Base-by-base conservation (phyloP, 257 asterid genomes). In the Thymus quinquecostatus region DNA sequence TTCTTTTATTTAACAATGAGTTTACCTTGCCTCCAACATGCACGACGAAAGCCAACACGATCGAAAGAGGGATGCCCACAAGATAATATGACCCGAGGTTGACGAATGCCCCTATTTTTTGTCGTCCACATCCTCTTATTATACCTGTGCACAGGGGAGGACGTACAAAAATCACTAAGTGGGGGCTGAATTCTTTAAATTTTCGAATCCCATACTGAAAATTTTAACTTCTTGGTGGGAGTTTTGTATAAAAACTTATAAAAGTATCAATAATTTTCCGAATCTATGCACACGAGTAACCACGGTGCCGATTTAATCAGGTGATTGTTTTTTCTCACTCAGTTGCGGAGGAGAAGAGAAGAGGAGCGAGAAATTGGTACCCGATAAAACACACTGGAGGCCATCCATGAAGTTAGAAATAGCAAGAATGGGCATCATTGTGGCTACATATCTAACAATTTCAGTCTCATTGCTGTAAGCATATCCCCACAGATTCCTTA, bases 31-130 rank as follows among this genome's bases (percentile, higher is more conserved):
- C 98, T 65, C 92, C 92, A 8, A 86, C 27, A 71, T 82, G 92
- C 1, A 86, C 34, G 71, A 81, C 81, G 49, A 92, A 92, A 33
- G 96, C 96, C 47, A 89, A 61, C 78, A 92, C 49, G 67, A 88
- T 40, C 60, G 96, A 85, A 33, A 72, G 5, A 48, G 98, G 98
- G 74, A 88, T 80, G 45, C 98, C 98, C 65, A 86, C 91, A 47
- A 92, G 77, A 79, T 92, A 89, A 82, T 92, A 89, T 10, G 96
- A 86, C 79, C 98, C 98, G 5, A 92, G 96, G 61, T 92, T 89
- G 59, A 89, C 80, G 65, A n/a, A 70, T 2, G 98, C 98, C n/a
- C 98, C 98, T 36, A 86, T 84, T 56, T 89, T 92, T 82, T 92
- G 98, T 86, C 80, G 33, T 9, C 98, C 98, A 49, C 88, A 77